Percentiles rank a stretch among this genome's conserved stretches.
These are phyloP conservation scores for Boletales sp. DNA, from an alignment of 768 basidiomycete species.

Conservation along the genomic window DNA sequence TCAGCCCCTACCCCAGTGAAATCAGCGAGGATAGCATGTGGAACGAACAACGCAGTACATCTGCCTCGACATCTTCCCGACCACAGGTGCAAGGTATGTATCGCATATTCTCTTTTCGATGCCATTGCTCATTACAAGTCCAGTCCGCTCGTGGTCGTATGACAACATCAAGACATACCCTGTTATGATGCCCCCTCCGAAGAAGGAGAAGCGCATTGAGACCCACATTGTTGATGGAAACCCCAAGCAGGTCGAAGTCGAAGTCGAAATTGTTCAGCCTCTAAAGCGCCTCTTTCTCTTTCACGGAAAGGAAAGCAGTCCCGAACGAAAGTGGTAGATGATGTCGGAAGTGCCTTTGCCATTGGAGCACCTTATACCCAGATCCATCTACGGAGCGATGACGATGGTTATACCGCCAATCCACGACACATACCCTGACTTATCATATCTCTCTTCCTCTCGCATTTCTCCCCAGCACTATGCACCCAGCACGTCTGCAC, in stretches of 20 bases:
- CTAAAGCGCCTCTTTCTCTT: conserved; percentile 72
- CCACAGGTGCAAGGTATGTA: conserved; percentile 53
- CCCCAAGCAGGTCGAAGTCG: conserved; percentile 48
- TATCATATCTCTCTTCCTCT: conserved; percentile 20
- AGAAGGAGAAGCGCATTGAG: conserved; percentile 51
- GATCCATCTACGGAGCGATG: conserved; percentile 23
- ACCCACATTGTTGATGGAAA: conserved; percentile 47
- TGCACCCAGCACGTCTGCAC: conserved; percentile 23
- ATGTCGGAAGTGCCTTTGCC: conserved; percentile 6
- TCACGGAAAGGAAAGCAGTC: conserved; percentile 40
- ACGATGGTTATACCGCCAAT: conserved; percentile 31
- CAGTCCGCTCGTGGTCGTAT: conserved; percentile 75
- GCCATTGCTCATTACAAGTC: conserved; percentile 3
- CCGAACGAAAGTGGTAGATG: conserved; percentile 27
- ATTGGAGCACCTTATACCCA: conserved; percentile 28
- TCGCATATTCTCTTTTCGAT: not conserved
- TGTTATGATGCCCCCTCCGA: conserved; percentile 45
- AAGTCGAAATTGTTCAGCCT: conserved; percentile 52
- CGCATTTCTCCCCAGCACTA: conserved; percentile 22
- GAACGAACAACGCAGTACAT: conserved; percentile 22
- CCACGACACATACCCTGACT: conserved; percentile 36
- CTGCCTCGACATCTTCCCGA: conserved; percentile 29
- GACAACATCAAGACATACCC: conserved; percentile 70
- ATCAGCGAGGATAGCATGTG: conserved; percentile 34
- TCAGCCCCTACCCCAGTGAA: conserved; percentile 40